These are phyloP conservation scores for Diatrype stigma DNA, from an alignment of 2,329 filamentous ascomycete genomes.

Conservation along the genomic window DNA sequence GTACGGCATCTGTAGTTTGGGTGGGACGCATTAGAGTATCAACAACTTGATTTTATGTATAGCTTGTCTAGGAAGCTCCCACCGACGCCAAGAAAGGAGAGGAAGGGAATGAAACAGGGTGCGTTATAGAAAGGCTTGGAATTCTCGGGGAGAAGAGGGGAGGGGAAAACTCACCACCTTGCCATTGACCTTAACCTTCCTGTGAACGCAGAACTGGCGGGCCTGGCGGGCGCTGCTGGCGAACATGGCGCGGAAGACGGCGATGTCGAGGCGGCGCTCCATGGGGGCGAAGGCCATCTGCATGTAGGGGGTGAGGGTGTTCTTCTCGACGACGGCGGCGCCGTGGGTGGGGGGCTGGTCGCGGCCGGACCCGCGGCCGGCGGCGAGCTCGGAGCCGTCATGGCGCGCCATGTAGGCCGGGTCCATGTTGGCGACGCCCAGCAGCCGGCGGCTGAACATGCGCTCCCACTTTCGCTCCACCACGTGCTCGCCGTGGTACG, in stretches of 20 bases:
- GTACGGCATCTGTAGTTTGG: conserved; percentile 69
- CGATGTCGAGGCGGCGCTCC: conserved; percentile 88
- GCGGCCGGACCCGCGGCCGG: conserved; percentile 76
- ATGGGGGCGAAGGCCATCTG: conserved; percentile 92
- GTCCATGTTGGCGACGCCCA: conserved; percentile 82
- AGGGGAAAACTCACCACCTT: conserved; percentile 64
- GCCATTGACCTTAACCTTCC: conserved; percentile 91
- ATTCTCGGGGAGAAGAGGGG: too few species aligned
- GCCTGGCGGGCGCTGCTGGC: conserved; percentile 91
- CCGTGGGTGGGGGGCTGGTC: conserved; percentile 26
- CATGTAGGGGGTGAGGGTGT: conserved; percentile 77
- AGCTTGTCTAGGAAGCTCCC: neutral
- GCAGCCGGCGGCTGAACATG: conserved; percentile 80
- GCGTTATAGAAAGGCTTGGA: too few species aligned
- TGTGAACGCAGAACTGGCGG: conserved; percentile 89
- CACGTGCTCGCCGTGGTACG: conserved; percentile 93
- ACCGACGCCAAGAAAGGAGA: neutral
- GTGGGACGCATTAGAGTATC: too few species aligned
- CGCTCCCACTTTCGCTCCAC: conserved; percentile 90
- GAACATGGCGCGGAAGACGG: conserved; percentile 89
- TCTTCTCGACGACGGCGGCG: neutral
- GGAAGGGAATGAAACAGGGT: neutral
- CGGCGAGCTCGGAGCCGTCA: conserved; percentile 79
- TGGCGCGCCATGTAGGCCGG: conserved; percentile 70
- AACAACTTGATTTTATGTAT: neutral